Evolutionary conservation across 768 basidiomycete genomes (phyloP).

Genomic region (Boletus reticulatus): DNA sequence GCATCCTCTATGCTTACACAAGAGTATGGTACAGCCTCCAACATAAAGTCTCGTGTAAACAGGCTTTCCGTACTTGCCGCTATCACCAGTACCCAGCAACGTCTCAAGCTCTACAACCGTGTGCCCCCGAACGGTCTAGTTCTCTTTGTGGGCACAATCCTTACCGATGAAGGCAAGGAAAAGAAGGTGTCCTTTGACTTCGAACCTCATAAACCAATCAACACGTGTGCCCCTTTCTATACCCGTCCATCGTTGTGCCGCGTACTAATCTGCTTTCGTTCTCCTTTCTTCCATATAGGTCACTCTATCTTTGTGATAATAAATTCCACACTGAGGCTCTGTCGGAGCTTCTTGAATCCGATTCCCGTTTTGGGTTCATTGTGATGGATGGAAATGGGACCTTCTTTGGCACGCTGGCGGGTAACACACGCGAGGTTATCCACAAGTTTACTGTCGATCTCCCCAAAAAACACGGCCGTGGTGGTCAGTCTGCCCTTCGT

Average conservation of each 20-base stretch:
- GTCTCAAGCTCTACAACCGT: slow-evolving; percentile 93
- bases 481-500: slow-evolving; percentile 99
- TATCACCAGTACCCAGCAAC: slow-evolving; percentile 97
- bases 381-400: slow-evolving; percentile 99
- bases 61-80: slow-evolving; percentile 96
- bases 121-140: slow-evolving; percentile 97
- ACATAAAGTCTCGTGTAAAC: slow-evolving; percentile 99
- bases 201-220: slow-evolving; percentile 98
- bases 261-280: not conserved
- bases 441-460: slow-evolving; percentile 99
- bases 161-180: slow-evolving; percentile 99
- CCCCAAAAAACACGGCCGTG: slow-evolving; percentile 99
- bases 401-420: slow-evolving; percentile 92
- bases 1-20: slow-evolving; percentile 95
- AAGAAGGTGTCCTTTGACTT: slow-evolving; percentile 99
- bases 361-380: slow-evolving; percentile 98
- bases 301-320: slow-evolving; percentile 98
- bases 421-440: slow-evolving; percentile 94
- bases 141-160: slow-evolving; percentile 95
- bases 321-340: slow-evolving; percentile 99
- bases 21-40: slow-evolving; percentile 98
- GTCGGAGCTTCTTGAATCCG: slow-evolving; percentile 93
- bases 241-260: not conserved
- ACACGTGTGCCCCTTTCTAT: slow-evolving; percentile 64
- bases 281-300: slow-evolving; percentile 44